A percentile compares a stretch with the other conserved stretches of the same genome.
These are phyloP conservation scores for Pyrus pyrifolia DNA, from an alignment of 306 rosid genomes.

Conservation along the genomic window DNA sequence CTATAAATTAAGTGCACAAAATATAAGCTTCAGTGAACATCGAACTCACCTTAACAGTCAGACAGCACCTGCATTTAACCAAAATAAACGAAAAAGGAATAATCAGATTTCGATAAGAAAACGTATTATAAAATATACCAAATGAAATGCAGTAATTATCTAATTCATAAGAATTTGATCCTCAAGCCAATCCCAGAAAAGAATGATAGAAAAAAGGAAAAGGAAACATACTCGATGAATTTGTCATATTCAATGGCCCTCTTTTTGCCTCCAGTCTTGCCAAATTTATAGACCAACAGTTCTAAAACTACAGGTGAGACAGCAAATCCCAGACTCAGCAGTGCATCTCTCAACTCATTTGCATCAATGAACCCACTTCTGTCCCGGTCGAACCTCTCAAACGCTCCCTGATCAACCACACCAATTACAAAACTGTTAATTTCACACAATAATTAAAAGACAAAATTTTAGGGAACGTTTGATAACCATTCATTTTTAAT, in stretches of 20 bases:
- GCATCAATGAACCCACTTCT: conserved; percentile 80
- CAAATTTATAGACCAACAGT: conserved; percentile 84
- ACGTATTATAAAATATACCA: not conserved
- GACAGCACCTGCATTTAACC: conserved; percentile 78
- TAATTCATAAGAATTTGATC: not conserved
- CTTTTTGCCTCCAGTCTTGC: conserved; percentile 74
- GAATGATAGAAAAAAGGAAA: not conserved
- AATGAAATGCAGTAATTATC: not conserved
- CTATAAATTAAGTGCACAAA: not conserved
- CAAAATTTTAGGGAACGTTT: no score
- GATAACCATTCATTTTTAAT: no score
- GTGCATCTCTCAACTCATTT: conserved; percentile 76
- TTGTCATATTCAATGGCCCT: conserved; percentile 88
- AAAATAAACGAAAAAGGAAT: conserved; percentile 13
- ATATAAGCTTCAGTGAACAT: not conserved
- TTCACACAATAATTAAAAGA: no score
- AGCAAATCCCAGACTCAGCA: conserved; percentile 72
- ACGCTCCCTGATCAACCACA: conserved; percentile 43
- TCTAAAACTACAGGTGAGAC: conserved; percentile 76
- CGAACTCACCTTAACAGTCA: conserved; percentile 83
- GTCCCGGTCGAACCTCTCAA: conserved; percentile 83
- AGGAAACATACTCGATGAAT: conserved; percentile 68
- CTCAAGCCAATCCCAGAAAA: not conserved
- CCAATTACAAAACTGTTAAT: not conserved
- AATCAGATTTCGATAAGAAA: conserved; percentile 2